Conservation (phyloP, 2,329 filamentous ascomycete genomes). For the Clarireedia homoeocarpa region DNA sequence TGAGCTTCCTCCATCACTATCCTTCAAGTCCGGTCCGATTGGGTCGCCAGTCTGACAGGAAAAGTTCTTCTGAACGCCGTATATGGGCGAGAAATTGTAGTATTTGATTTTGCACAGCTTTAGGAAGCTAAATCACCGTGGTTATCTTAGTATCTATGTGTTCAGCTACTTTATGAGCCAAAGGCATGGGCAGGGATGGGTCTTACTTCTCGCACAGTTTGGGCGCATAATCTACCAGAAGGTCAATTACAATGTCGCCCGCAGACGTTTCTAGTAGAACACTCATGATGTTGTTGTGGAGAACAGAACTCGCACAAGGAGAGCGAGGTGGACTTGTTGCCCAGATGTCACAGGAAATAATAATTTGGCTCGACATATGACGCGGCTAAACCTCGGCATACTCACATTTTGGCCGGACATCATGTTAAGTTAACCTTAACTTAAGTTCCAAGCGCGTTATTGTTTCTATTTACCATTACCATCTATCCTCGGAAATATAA, state of each 20-base stretch:
- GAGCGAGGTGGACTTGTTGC: not conserved
- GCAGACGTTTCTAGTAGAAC: slow-evolving; percentile 88
- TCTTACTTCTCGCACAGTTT: slow-evolving; percentile 92
- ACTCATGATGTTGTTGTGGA: slow-evolving; percentile 56
- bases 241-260: slow-evolving; percentile 91
- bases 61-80: slow-evolving; percentile 89
- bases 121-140: slow-evolving; percentile 61
- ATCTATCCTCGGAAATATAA: no score
- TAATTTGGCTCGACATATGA: not conserved
- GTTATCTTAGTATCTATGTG: slow-evolving; percentile 42
- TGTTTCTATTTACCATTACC: no score
- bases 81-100: slow-evolving; percentile 93
- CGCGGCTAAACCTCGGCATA: not conserved
- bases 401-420: not conserved
- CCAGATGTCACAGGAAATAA: not conserved
- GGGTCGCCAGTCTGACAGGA: slow-evolving; percentile 96
- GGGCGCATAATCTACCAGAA: slow-evolving; percentile 81
- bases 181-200: slow-evolving; percentile 1
- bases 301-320: not conserved
- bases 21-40: slow-evolving; percentile 72
- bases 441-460: not conserved
- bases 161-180: slow-evolving; percentile 40
- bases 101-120: slow-evolving; percentile 99
- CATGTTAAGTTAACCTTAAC: not conserved
- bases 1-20: slow-evolving; percentile 86